These are phyloP conservation scores for Fusarium transvaalense DNA, from an alignment of 2,329 filamentous ascomycete species.

Conservation along the genomic window DNA sequence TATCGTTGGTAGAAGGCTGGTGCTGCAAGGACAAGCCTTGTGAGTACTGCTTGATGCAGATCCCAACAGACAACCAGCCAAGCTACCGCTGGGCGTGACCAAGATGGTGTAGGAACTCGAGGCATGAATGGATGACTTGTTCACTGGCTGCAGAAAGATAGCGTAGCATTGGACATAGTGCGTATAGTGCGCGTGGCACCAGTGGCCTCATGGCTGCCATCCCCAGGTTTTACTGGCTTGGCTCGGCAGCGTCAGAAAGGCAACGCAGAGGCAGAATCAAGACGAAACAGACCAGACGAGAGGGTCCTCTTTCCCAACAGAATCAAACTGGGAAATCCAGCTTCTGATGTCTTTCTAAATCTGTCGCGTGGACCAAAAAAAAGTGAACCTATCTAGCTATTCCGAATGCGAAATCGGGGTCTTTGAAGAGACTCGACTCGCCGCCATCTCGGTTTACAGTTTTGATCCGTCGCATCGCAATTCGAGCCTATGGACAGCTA, in stretches of 20 bases:
- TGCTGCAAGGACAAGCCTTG: conserved; percentile 26
- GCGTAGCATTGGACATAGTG: conserved; percentile 35
- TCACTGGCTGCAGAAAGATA: conserved; percentile 23
- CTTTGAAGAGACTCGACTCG: conserved; percentile 6
- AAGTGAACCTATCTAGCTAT: conserved; percentile 32
- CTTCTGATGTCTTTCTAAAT: conserved; percentile 27
- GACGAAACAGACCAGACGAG: conserved; percentile 13
- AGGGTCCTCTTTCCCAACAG: conserved; percentile 33
- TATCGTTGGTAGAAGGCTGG: background rate
- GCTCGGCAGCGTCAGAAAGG: conserved; percentile 19
- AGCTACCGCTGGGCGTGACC: conserved; percentile 26
- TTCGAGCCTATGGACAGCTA: conserved; percentile 28
- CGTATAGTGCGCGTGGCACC: conserved; percentile 47
- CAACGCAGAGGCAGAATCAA: conserved; percentile 13
- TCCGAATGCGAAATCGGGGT: conserved; percentile 35
- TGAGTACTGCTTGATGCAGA: conserved; percentile 40
- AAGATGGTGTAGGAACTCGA: conserved; percentile 45
- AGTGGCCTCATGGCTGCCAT: conserved; percentile 41
- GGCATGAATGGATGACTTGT: conserved; percentile 42
- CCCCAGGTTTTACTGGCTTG: conserved; percentile 42
- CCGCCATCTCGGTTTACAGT: conserved; percentile 28
- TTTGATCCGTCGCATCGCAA: conserved; percentile 24
- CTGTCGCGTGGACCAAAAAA: conserved; percentile 29
- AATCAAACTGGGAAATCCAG: conserved; percentile 20
- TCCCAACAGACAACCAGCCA: conserved; percentile 41